Evolutionary conservation across 768 basidiomycete species (phyloP), one percentile per base, ranked within the genome.

Genomic region (Rhodosporidiobolus odoratus): DNA sequence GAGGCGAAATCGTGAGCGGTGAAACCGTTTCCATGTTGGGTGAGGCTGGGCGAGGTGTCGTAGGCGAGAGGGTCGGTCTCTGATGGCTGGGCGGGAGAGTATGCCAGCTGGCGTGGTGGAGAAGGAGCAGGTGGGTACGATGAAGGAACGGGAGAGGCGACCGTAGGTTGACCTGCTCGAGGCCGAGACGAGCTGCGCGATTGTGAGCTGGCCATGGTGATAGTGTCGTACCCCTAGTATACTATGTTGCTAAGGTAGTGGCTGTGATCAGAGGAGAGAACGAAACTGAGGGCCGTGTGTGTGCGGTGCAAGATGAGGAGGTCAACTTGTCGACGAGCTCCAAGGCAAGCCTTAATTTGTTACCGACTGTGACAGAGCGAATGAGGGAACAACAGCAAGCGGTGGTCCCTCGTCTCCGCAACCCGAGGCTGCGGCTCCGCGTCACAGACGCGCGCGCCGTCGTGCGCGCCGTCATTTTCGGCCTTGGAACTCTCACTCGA

Each of bases 51-150:
- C 37, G 68, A 70, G 34, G 62, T 64, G 62, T 64, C 62, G 45
- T 34, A 23, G 3, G 68, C 53, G 65, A 69, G 65, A 15, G 73
- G 68, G 45, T 66, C 68, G 5, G 41, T 35, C 58, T 74, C 68
- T 16, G 64, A 38, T 25, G 66, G 6, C 34, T 19, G 27, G 34
- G n/a, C 34, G 37, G 34, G 23, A 25, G 41, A 6, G 27, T 8
- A 21, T 23, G 16, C 35, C 21, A 21, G 53, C 32, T 25, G n/a
- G 32, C 35, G 40, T 13, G 40, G 53, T 25, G 61, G 40, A 21
- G 58, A 59, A 30, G 41, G 17, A 15, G 34, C 12, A 19, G 67
- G 67, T 5, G 67, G 67, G 37, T 68, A 68, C 2, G 34, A 35
- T 1, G 67, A 57, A 2, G 66, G 66, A 9, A 68, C 60, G 25